Evolutionary conservation across 225 moss, liverwort and hornwort genomes (phyloP).

Genomic region (Antitrichia curtipendula): DNA sequence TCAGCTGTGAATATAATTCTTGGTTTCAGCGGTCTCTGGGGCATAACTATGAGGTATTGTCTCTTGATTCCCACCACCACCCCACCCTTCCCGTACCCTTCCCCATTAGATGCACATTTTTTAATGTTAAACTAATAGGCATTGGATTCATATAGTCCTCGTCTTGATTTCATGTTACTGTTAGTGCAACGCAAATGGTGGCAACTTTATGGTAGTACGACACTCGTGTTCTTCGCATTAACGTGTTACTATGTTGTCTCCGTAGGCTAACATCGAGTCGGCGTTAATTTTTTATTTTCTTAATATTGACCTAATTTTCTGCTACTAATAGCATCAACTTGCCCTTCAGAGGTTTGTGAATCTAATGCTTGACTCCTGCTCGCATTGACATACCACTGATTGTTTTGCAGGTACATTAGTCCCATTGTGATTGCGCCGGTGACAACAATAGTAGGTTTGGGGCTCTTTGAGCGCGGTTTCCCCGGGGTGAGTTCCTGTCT

Average conservation of each 20-base stretch:
- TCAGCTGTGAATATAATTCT: conserved; percentile 62
- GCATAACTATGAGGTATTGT: conserved; percentile 45
- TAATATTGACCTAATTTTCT: neutral
- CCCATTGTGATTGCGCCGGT: conserved; percentile 74
- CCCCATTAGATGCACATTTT: neutral
- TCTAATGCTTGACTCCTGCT: neutral
- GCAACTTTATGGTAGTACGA: neutral
- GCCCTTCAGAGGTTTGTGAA: neutral
- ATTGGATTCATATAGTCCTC: neutral
- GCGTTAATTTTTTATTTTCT: neutral
- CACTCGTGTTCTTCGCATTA: too few relatives aligned
- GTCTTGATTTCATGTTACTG: neutral
- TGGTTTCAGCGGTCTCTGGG: conserved; percentile 87
- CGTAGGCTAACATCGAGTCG: too few relatives aligned
- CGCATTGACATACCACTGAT: neutral
- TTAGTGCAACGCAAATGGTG: neutral
- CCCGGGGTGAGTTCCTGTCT: conserved; percentile 27
- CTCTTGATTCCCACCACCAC: neutral
- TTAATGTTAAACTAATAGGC: neutral
- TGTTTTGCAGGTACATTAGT: conserved; percentile 45
- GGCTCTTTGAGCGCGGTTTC: conserved; percentile 58
- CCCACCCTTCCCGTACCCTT: too few relatives aligned
- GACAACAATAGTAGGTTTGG: conserved; percentile 52
- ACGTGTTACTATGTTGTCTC: neutral
- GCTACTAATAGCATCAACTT: too few relatives aligned